These are phyloP conservation scores for Artemisia annua DNA, from an alignment of 129 eudicot species.

Conservation along the genomic window DNA sequence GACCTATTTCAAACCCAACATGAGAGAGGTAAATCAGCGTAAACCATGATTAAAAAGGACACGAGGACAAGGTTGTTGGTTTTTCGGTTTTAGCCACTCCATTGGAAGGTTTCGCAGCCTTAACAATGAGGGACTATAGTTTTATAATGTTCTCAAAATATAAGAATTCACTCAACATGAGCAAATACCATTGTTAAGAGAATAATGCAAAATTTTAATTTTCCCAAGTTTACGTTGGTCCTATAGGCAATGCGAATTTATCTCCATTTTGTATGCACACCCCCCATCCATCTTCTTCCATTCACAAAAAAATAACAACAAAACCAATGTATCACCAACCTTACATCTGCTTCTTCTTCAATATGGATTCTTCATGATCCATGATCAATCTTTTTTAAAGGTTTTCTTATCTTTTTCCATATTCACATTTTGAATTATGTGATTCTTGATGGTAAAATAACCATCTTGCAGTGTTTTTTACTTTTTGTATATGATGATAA, in stretches of 20 bases:
- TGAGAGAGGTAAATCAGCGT: no score
- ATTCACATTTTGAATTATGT: background rate
- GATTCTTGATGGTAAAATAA: constrained; percentile 27
- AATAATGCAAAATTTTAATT: background rate
- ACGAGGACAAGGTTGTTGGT: no score
- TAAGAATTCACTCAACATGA: background rate
- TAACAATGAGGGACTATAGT: constrained; percentile 11
- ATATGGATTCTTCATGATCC: constrained; percentile 24
- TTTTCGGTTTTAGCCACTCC: no score
- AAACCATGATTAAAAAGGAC: no score
- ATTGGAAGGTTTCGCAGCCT: background rate
- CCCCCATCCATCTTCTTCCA: constrained; percentile 28
- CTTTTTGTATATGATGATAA: background rate
- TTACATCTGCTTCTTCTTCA: constrained; percentile 14
- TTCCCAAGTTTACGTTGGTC: constrained; percentile 50
- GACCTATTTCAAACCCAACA: no score
- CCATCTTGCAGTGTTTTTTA: background rate
- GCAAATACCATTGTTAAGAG: no score
- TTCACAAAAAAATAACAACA: constrained; percentile 20
- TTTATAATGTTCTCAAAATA: constrained; percentile 6
- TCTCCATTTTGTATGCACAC: constrained; percentile 35
- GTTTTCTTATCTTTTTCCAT: constrained; percentile 13
- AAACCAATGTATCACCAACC: constrained; percentile 10
- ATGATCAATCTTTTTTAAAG: constrained; percentile 18
- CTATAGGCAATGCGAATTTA: constrained; percentile 51